phyloP scores from a whole-genome alignment of 2,329 filamentous ascomycete genomes.

The Plectosphaerella cucumerina region DNA sequence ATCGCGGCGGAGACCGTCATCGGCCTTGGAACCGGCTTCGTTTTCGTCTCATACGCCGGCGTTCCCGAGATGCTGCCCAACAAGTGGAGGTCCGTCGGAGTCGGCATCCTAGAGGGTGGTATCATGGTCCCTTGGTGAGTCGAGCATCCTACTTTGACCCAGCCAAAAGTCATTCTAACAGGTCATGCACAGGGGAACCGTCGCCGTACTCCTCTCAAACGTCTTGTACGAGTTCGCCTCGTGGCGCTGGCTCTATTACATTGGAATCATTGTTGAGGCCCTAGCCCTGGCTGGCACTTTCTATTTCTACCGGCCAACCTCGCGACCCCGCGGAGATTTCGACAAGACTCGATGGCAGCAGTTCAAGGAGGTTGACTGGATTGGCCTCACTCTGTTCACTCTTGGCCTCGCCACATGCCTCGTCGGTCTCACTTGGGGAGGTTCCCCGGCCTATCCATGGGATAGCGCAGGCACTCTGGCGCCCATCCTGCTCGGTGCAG shows the following conservation, averaged over 20 bases:
- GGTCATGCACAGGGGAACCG: conserved; percentile 17
- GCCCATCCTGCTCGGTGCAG: conserved; percentile 15
- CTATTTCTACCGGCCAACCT: conserved; percentile 20
- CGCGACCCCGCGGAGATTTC: conserved; percentile 20
- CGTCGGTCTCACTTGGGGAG: conserved; percentile 16
- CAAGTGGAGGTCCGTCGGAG: conserved; percentile 20
- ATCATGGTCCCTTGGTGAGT: conserved; percentile 12
- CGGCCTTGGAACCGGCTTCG: conserved; percentile 25
- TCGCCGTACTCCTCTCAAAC: conserved; percentile 21
- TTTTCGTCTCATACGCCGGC: conserved; percentile 27
- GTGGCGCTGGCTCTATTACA: conserved; percentile 22
- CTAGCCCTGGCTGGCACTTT: conserved; percentile 17
- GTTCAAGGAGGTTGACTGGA: conserved; percentile 23
- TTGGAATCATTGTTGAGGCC: conserved; percentile 20
- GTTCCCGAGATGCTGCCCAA: conserved; percentile 28
- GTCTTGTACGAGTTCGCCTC: conserved; percentile 20
- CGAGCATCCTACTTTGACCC: conserved; percentile 18
- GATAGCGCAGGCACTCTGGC: conserved; percentile 11
- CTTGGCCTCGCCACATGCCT: conserved; percentile 16
- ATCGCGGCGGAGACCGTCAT: conserved; percentile 23
- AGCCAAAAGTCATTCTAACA: conserved; percentile 2
- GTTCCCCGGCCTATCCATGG: conserved; percentile 7
- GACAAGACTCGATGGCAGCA: conserved; percentile 23
- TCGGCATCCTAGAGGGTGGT: conserved; percentile 11
- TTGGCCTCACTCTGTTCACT: conserved; percentile 18